Base-by-base conservation (phyloP, 2,329 filamentous ascomycete species). In the Ascocoryne sarcoides region DNA sequence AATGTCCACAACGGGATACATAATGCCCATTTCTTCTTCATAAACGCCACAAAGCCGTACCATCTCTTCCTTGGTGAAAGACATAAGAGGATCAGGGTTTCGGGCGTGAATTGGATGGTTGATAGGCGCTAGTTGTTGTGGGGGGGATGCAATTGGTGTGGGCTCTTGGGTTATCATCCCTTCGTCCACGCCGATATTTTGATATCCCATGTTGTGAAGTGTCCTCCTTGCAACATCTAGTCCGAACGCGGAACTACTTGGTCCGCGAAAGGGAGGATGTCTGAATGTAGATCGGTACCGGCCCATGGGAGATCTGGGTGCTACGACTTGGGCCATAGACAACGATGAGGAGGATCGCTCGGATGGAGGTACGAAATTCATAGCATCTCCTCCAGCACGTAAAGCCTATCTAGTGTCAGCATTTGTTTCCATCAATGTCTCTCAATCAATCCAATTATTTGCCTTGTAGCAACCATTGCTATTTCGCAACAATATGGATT, bases 1-100 rank as follows among this genome's bases (percentile, higher is more conserved):
- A 26, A 94, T 82, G 50, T 85, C 75, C 34, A 94, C 62, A 3
- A 95, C 75, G 0, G 90, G 90, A 59, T 94, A 95, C 86, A 95
- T 93, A 54, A 90, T 75, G 32, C 86, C 86, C 54, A 93, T 81
- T 59, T 95, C 89, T 53, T 95, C 88, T 50, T 94, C 84, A 56
- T 92, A 90, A 0, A 93, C 68, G 10, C 76, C 71, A 49, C 85
- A 86, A 10, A 95, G 65, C 1, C 86, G 76, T 15, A 90, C 61
- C 54, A 92, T 85, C 56, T 95, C 88, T 26, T 88, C 78, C 54
- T 82, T 80, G 39, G 75, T 75, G 36, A 93, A 75, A 5, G 79
- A 71, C 76, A 87, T 89, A 19, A 96, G 73, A 0, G 88, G 87
- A 57, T 95, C 90, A 54, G 80, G 70, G 46, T 65, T 65, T 2